Conservation (phyloP, 495 filamentous ascomycete genomes). For the Aspergillus steynii region DNA sequence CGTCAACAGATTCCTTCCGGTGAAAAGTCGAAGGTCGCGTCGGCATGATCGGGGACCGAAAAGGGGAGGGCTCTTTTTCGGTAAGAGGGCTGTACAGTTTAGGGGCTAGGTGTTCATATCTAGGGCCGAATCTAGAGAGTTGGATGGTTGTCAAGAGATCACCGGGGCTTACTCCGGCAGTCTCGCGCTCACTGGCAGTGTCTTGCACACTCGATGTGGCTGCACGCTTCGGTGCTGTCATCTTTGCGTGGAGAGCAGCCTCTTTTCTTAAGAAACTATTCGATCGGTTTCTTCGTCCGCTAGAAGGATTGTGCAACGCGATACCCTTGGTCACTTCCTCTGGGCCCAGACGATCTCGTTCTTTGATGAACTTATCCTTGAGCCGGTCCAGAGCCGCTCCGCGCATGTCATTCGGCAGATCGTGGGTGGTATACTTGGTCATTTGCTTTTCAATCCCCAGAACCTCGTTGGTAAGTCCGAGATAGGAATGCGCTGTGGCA, state of each 20-base stretch:
- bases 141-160: slow-evolving; percentile 82
- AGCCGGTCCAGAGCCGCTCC: slow-evolving; percentile 80
- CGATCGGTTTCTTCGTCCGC: slow-evolving; percentile 66
- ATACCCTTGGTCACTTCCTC: slow-evolving; percentile 93
- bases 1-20: slow-evolving; percentile 75
- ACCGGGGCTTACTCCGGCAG: slow-evolving; percentile 60
- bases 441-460: slow-evolving; percentile 87
- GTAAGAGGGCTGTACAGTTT: slow-evolving; percentile 56
- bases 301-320: slow-evolving; percentile 83
- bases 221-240: slow-evolving; percentile 28
- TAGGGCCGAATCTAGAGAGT: slow-evolving; percentile 59
- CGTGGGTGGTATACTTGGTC: slow-evolving; percentile 86
- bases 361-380: slow-evolving; percentile 89
- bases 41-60: slow-evolving; percentile 46
- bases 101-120: slow-evolving; percentile 33
- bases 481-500: slow-evolving; percentile 88
- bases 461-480: slow-evolving; percentile 88
- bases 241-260: slow-evolving; percentile 68
- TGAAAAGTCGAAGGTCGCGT: slow-evolving; percentile 49
- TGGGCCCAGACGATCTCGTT: slow-evolving; percentile 77
- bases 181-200: slow-evolving; percentile 26
- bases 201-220: slow-evolving; percentile 21
- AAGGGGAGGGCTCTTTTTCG: slow-evolving; percentile 56
- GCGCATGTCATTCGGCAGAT: slow-evolving; percentile 88
- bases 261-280: slow-evolving; percentile 78